Conservation (phyloP, 345 rosid genomes). For the Hibiscus trionum region DNA sequence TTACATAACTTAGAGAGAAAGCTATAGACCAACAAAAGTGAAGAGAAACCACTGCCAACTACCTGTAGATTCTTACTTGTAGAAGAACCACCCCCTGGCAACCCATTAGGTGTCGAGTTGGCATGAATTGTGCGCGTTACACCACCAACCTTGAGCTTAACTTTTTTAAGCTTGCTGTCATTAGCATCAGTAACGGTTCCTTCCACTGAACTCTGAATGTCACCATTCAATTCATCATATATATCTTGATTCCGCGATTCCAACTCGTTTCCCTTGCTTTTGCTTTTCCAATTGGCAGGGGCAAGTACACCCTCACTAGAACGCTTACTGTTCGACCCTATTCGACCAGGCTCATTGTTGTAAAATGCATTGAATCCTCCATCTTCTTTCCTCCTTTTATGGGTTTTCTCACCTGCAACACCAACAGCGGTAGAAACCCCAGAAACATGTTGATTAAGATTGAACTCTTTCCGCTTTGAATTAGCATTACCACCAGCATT, state of each 20-base stretch:
- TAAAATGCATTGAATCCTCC: conserved; percentile 31
- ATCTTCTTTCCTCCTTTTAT: conserved; percentile 27
- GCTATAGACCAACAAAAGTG: background rate
- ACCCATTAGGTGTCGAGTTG: conserved; percentile 40
- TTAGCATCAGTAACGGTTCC: conserved; percentile 30
- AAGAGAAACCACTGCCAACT: conserved; percentile 8
- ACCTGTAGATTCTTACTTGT: conserved; percentile 53
- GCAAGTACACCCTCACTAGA: conserved; percentile 77
- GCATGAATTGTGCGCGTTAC: conserved; percentile 44
- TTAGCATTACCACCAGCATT: conserved; percentile 37
- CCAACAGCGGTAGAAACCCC: conserved; percentile 34
- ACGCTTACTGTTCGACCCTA: conserved; percentile 31
- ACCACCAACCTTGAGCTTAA: conserved; percentile 65
- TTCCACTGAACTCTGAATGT: conserved; percentile 31
- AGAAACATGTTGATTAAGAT: conserved; percentile 53
- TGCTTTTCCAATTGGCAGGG: conserved; percentile 57
- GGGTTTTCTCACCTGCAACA: conserved; percentile 22
- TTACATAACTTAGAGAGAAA: background rate
- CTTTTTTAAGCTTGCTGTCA: conserved; percentile 53
- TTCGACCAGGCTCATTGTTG: conserved; percentile 29
- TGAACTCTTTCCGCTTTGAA: conserved; percentile 57
- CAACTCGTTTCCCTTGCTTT: conserved; percentile 21
- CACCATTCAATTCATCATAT: conserved; percentile 38
- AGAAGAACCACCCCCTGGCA: conserved; percentile 36
- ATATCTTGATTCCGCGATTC: conserved; percentile 15